These are phyloP conservation scores for Claviceps cyperi DNA, from an alignment of 2,329 filamentous ascomycete genomes.

Conservation along the genomic window DNA sequence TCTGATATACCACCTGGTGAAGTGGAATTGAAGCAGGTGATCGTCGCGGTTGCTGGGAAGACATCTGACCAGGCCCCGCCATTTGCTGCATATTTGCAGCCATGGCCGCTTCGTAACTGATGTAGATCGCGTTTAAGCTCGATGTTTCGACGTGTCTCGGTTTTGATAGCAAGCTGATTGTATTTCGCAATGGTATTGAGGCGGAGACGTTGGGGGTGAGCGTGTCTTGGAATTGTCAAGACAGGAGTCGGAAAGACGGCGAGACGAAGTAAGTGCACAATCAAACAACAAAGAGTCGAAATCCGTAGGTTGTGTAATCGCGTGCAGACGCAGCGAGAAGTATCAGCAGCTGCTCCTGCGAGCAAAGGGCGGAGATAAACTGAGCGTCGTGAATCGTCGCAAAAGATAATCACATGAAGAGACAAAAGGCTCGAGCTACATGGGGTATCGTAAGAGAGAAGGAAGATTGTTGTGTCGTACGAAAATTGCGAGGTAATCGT, in stretches of 20 bases:
- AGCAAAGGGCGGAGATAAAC: not conserved
- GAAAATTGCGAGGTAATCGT: not conserved
- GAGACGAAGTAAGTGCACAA: not conserved
- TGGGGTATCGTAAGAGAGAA: not conserved
- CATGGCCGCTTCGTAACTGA: conserved; percentile 31
- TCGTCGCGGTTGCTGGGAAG: conserved; percentile 27
- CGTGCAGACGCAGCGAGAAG: not conserved
- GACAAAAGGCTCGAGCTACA: not conserved
- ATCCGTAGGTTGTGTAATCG: not conserved
- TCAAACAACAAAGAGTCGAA: not conserved
- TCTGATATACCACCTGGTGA: conserved; percentile 26
- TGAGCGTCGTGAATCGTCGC: not conserved
- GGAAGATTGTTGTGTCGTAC: not conserved
- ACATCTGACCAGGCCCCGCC: conserved; percentile 31
- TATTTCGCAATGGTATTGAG: not conserved
- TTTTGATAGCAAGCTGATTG: not conserved
- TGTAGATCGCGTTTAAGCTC: not conserved
- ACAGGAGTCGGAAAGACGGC: not conserved
- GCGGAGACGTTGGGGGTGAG: not conserved
- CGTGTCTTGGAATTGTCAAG: not conserved
- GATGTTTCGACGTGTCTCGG: not conserved
- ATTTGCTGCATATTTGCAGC: conserved; percentile 46
- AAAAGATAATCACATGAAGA: not conserved
- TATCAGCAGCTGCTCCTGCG: not conserved
- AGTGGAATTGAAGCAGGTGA: conserved; percentile 16